Evolutionary conservation across 768 basidiomycete species (phyloP).

Genomic region (Rossbeevera mucosa): DNA sequence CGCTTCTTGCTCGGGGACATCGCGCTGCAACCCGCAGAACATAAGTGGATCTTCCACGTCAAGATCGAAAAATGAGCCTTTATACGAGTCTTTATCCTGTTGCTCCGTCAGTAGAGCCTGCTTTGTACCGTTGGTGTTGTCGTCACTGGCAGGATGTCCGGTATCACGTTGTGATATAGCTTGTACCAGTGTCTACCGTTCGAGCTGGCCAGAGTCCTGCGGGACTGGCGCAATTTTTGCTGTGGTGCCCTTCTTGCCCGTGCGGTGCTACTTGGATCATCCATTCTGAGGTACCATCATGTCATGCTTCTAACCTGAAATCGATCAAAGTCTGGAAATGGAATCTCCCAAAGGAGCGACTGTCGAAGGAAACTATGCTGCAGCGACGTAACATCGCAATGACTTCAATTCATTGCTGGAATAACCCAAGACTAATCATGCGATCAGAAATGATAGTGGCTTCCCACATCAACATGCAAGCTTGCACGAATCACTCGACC

Average conservation of each 20-base stretch:
- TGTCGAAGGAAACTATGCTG: no score
- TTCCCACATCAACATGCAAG: background rate
- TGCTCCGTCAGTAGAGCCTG: background rate
- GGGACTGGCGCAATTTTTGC: no score
- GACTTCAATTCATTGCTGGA: no score
- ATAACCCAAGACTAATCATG: no score
- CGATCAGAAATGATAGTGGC: background rate
- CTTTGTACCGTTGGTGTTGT: background rate
- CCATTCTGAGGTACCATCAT: no score
- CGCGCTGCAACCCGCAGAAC: slow-evolving; percentile 17
- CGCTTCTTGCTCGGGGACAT: slow-evolving; percentile 19
- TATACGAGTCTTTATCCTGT: background rate
- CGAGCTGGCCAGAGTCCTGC: no score
- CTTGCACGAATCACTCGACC: background rate
- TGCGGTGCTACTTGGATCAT: no score
- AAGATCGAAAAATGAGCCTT: slow-evolving; percentile 3
- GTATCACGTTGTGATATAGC: slow-evolving; percentile 1
- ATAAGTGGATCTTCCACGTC: slow-evolving; percentile 28
- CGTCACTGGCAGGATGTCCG: slow-evolving; percentile 4
- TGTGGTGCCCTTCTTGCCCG: no score
- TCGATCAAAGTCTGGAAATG: no score
- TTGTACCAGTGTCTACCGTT: slow-evolving; percentile 52
- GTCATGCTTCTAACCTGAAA: no score
- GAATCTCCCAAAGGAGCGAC: no score
- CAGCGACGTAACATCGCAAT: no score